Percentiles rank a stretch among this genome's conserved stretches.
These are phyloP conservation scores for Russula olivacea DNA, from an alignment of 768 basidiomycete species.

Conservation along the genomic window DNA sequence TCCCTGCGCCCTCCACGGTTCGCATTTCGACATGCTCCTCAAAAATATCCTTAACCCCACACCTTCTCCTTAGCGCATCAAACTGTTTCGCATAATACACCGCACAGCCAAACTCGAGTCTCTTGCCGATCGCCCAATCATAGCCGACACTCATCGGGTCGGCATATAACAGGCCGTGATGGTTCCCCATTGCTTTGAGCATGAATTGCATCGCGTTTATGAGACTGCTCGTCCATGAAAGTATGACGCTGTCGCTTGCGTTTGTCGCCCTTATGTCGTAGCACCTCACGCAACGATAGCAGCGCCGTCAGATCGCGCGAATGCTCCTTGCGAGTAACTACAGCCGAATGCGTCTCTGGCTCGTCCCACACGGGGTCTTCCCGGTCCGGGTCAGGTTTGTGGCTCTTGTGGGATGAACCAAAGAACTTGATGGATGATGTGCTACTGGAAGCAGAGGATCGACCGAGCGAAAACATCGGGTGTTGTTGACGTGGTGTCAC, in stretches of 20 bases:
- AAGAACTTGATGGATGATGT: conserved; percentile 47
- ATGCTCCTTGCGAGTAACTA: conserved; percentile 58
- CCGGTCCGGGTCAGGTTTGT: conserved; percentile 59
- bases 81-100: conserved; percentile 82
- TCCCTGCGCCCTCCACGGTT: conserved; percentile 68
- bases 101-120: conserved; percentile 71
- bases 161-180: conserved; percentile 45
- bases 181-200: conserved; percentile 42
- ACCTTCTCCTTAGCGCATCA: conserved; percentile 56
- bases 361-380: conserved; percentile 55
- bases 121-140: conserved; percentile 70
- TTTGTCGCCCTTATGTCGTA: conserved; percentile 42
- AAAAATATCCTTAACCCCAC: conserved; percentile 56
- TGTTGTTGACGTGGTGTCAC: conserved; percentile 13
- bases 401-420: conserved; percentile 35
- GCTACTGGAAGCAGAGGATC: conserved; percentile 28
- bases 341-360: conserved; percentile 53
- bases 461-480: conserved; percentile 23
- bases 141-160: conserved; percentile 53
- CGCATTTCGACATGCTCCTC: conserved; percentile 52
- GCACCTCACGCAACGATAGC: conserved; percentile 54
- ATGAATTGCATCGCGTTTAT: conserved; percentile 56
- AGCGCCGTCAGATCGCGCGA: conserved; percentile 53
- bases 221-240: conserved; percentile 49
- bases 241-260: conserved; percentile 25